Conservation (phyloP, 2,329 filamentous ascomycete species). For the Penicillium sp. region DNA sequence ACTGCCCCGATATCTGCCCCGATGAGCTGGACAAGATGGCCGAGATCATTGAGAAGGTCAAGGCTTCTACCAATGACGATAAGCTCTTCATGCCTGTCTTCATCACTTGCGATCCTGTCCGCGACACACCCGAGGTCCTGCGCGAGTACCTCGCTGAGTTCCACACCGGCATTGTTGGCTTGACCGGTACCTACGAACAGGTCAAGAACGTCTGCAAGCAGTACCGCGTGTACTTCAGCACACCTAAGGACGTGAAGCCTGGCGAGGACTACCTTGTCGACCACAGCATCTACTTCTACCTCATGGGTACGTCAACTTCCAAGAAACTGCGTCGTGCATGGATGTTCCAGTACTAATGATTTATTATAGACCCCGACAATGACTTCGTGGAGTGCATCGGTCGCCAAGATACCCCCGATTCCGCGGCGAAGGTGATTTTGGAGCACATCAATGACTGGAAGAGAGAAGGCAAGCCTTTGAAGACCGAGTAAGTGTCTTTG, state of each 20-base stretch:
- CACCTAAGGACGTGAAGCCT: conserved; percentile 81
- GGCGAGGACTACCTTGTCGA: conserved; percentile 97
- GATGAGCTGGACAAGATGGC: conserved; percentile 99
- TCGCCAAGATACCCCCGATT: conserved; percentile 86
- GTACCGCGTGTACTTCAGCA: conserved; percentile 97
- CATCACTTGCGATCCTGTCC: conserved; percentile 91
- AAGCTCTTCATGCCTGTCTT: conserved; percentile 74
- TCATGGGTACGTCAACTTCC: conserved; percentile 68
- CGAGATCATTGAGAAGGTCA: conserved; percentile 77
- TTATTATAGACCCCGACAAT: conserved; percentile 77
- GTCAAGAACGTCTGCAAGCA: conserved; percentile 93
- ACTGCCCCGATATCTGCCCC: conserved; percentile 97
- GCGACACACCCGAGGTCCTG: conserved; percentile 82
- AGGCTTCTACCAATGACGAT: conserved; percentile 39
- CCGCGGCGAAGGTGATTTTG: conserved; percentile 79
- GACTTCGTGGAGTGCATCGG: conserved; percentile 98
- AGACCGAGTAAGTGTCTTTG: conserved; percentile 38
- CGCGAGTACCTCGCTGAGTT: conserved; percentile 89
- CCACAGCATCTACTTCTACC: conserved; percentile 98
- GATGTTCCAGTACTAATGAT: conserved; percentile 4
- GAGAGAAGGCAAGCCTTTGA: conserved; percentile 54
- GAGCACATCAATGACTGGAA: conserved; percentile 83
- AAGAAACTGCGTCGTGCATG: neutral
- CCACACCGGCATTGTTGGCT: conserved; percentile 78
- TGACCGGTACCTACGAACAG: conserved; percentile 92